Base-by-base conservation (phyloP, 257 asterid genomes). In the Nicotiana knightiana region DNA sequence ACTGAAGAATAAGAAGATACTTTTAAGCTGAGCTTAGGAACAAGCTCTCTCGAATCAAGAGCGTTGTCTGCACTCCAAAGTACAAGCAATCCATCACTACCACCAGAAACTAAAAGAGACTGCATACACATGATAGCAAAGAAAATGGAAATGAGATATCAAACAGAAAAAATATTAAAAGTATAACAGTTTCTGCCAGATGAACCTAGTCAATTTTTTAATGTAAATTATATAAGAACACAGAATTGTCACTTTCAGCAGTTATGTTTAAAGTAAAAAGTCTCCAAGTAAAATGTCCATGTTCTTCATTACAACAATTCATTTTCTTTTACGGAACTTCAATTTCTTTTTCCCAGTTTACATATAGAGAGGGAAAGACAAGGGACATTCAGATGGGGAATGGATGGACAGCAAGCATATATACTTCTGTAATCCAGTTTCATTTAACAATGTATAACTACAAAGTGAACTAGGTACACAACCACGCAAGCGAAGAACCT, bases 71-170 rank as follows among this genome's bases (percentile, higher is more conserved):
- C 98, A 88, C 94, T 96, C 99, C 99, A 96, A 55, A 96, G 93
- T 76, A 96, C 93, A 77, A 96, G 97, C 88, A 96, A 88, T 84
- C 99, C 98, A 86, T 96, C 99, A 71, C 91, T 93, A 78, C 98
- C 99, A 77, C 99, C 99, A 83, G 99, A 96, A 85, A 94, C 98
- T 93, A 96, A 82, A 85, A 94, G 97, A 81, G 97, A 96, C 99
- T 96, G 86, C 84, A 79, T 37, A 80, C 82, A 87, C 82, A 82
- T 75, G 83, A 90, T 64, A 82, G 51, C 80, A 76, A 70, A 78
- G 59, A 75, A 62, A n/a, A 88, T 76, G 30, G 77, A 61, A 79
- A 61, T 81, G 43, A 82, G 57, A 62, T 62, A 70, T 18, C 15
- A 67, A 77, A 28, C 18, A 59, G 75, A 10, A 67, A 61, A 51